Base-by-base conservation (phyloP, 2,329 filamentous ascomycete species). In the Colletotrichum sp. region DNA sequence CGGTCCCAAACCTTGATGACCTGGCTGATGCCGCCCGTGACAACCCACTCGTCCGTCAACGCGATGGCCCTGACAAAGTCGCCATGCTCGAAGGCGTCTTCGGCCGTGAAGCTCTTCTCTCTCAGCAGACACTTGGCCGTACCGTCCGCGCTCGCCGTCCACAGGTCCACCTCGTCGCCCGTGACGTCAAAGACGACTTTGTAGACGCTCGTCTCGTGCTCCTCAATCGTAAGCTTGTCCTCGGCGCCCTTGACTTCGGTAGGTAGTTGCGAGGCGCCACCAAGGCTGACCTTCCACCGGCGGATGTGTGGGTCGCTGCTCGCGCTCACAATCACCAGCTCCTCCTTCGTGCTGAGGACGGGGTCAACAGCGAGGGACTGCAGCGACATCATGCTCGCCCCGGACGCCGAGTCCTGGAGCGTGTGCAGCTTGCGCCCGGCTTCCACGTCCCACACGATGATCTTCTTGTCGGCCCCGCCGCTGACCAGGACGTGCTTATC, bases 71-170 rank as follows among this genome's bases (percentile, higher is more conserved):
- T 92, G 34, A 99, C 96, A 83, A 98, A 98, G 83, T 98, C 96
- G 3, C 96, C 95, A 83, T 99, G 97, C 71, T 89, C 85, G 76
- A 98, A 91, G 2, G 87, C 90, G 71, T 96, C 93, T 75, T 96
- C 95, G 5, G 91, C 86, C 62, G 90, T 90, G 89, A 95, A 98
- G 21, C 89, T 89, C 62, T 90, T 91, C 28, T 89, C 87, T 69
- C 96, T 89, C 2, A 93, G 90, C 10, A 98, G 89, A 79, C 95
- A 96, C 83, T 96, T 97, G 3, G 93, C 93, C 1, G 94, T 96
- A 79, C 95, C 97, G 83, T 99, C 97, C 6, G 95, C 96, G 76
- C 95, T 98, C 7, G 96, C 94, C 9, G 96, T 98, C 96, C 96
- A 99, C 16, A 98, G 86, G 80, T 98, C 95, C 36, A 90, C 92